phyloP scores from a whole-genome alignment of 306 rosid species.

The Vigna angularis region DNA sequence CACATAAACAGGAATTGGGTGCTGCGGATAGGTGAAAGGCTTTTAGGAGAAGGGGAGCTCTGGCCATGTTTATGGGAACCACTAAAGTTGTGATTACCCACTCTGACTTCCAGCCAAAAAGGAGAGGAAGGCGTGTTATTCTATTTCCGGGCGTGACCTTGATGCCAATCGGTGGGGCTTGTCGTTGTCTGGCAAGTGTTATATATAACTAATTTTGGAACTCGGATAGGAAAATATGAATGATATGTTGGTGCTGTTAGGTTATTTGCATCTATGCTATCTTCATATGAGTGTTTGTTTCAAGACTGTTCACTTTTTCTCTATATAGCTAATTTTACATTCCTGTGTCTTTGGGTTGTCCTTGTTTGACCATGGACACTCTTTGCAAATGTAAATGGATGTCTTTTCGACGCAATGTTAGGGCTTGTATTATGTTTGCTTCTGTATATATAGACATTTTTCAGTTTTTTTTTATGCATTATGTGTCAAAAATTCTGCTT shows the following conservation, averaged over 20 bases:
- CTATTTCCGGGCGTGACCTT: constrained; percentile 53
- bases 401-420: constrained; percentile 34
- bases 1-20: constrained; percentile 47
- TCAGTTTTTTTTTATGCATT: constrained; percentile 19
- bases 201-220: constrained; percentile 69
- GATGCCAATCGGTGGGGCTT: constrained; percentile 57
- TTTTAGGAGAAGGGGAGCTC: constrained; percentile 51
- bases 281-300: constrained; percentile 54
- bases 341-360: constrained; percentile 42
- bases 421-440: constrained; percentile 43
- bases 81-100: constrained; percentile 52
- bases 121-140: constrained; percentile 54
- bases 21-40: constrained; percentile 50
- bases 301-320: constrained; percentile 48
- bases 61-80: constrained; percentile 62
- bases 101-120: constrained; percentile 56
- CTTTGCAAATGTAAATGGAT: constrained; percentile 57
- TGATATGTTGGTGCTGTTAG: constrained; percentile 67
- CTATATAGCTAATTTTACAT: constrained; percentile 50
- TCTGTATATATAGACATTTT: constrained; percentile 34
- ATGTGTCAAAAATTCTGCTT: not conserved
- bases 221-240: constrained; percentile 65
- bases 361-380: constrained; percentile 44
- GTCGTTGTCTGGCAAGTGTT: constrained; percentile 61
- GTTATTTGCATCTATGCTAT: constrained; percentile 57